phyloP scores from a whole-genome alignment of 2,329 filamentous ascomycete species.

The Pezicula carpinea region DNA sequence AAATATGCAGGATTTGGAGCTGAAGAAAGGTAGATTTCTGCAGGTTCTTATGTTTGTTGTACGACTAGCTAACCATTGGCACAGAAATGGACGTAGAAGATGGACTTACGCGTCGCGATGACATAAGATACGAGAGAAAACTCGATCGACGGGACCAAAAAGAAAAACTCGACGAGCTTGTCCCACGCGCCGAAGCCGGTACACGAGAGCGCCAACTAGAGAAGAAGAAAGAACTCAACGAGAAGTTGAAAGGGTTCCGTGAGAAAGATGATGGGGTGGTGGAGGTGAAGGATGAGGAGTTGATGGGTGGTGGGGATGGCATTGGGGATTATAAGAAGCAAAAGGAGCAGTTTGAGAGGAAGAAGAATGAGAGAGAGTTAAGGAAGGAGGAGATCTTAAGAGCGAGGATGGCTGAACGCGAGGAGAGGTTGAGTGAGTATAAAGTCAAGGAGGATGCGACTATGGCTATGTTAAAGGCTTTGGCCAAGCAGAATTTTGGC shows the following conservation, averaged over 20 bases:
- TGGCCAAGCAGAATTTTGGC: constrained; percentile 79
- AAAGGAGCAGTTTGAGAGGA: constrained; percentile 60
- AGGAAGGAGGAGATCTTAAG: constrained; percentile 74
- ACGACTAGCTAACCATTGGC: constrained; percentile 5
- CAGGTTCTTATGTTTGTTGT: background rate
- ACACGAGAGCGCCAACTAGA: constrained; percentile 81
- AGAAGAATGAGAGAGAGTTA: constrained; percentile 81
- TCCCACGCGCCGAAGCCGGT: constrained; percentile 76
- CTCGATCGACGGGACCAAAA: constrained; percentile 63
- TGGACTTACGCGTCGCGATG: constrained; percentile 37
- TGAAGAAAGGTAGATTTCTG: constrained; percentile 41
- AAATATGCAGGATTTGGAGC: constrained; percentile 66
- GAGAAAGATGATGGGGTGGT: constrained; percentile 59
- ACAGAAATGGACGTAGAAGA: constrained; percentile 41
- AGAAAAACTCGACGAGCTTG: constrained; percentile 73
- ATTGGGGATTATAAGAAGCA: constrained; percentile 65
- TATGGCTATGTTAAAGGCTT: constrained; percentile 71
- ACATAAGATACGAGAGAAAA: constrained; percentile 57
- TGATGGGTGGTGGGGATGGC: constrained; percentile 68
- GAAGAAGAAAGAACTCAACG: constrained; percentile 71
- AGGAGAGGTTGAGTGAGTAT: constrained; percentile 67
- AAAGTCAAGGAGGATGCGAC: constrained; percentile 77
- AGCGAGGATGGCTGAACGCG: constrained; percentile 72
- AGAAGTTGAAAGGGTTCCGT: constrained; percentile 69
- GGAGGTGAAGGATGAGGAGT: constrained; percentile 66